A percentile compares a stretch with the other conserved stretches of the same genome.
phyloP scores from a whole-genome alignment of 768 basidiomycete species.

The Termitomyces sp. region DNA sequence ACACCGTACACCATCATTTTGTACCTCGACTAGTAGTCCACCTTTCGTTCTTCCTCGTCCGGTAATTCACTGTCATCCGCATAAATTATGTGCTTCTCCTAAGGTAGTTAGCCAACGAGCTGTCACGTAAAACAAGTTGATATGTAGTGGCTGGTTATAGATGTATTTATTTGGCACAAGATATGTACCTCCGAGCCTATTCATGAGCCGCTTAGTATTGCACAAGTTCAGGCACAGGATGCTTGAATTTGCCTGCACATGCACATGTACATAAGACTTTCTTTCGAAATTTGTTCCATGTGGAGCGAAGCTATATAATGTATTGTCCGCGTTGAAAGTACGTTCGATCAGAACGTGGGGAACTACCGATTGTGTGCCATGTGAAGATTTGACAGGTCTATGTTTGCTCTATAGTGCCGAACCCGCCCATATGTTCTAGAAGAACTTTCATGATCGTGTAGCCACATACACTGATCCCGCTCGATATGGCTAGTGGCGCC shows the following conservation, averaged over 20 bases:
- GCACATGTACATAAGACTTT: background rate
- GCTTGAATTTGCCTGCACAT: background rate
- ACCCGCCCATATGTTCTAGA: background rate
- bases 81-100: background rate
- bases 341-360: background rate
- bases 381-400: background rate
- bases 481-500: background rate
- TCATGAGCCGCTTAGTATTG: background rate
- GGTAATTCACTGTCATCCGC: background rate
- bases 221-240: background rate
- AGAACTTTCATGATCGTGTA: background rate
- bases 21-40: background rate
- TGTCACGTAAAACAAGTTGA: background rate
- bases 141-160: background rate
- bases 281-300: background rate
- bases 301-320: background rate
- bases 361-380: too few species aligned
- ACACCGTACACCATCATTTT: background rate
- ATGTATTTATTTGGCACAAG: background rate
- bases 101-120: background rate
- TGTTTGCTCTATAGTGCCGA: background rate
- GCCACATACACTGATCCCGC: background rate
- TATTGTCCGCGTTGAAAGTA: background rate
- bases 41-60: background rate
- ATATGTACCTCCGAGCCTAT: background rate